These are phyloP conservation scores for Truncatella angustata DNA, from an alignment of 2,329 filamentous ascomycete genomes.

Conservation along the genomic window DNA sequence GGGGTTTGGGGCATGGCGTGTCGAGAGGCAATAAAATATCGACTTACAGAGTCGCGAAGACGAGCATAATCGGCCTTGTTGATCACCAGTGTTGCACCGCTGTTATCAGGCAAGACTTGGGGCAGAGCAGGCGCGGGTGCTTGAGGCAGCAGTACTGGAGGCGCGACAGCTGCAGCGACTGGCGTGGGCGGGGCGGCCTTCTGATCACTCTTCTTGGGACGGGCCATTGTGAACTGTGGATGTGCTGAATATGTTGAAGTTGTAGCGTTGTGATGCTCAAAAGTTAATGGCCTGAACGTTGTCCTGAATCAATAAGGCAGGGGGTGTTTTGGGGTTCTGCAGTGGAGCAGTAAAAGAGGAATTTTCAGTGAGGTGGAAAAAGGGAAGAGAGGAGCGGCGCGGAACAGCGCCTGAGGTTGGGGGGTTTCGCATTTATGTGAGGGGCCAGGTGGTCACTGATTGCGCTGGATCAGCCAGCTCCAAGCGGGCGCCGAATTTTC, in stretches of 20 bases:
- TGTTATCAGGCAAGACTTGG: slow-evolving; percentile 20
- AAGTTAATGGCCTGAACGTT: neutral
- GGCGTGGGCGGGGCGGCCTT: slow-evolving; percentile 36
- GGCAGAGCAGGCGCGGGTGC: slow-evolving; percentile 10
- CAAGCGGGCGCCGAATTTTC: slow-evolving; percentile 3
- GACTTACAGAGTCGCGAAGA: slow-evolving; percentile 77
- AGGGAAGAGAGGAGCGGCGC: slow-evolving; percentile 10
- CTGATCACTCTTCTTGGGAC: slow-evolving; percentile 37
- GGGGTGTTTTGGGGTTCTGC: slow-evolving; percentile 1
- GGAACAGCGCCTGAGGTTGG: slow-evolving; percentile 8
- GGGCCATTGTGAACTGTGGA: slow-evolving; percentile 31
- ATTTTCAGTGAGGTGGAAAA: slow-evolving; percentile 9
- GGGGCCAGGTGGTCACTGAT: slow-evolving; percentile 1
- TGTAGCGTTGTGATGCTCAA: neutral
- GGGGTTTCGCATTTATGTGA: slow-evolving; percentile 13
- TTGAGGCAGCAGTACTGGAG: slow-evolving; percentile 13
- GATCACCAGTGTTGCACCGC: slow-evolving; percentile 21
- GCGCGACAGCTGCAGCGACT: slow-evolving; percentile 29
- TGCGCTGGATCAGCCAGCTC: slow-evolving; percentile 12
- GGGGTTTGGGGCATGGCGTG: neutral
- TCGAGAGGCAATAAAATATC: neutral
- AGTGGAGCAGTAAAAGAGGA: neutral
- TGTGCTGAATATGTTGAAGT: neutral
- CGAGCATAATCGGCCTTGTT: slow-evolving; percentile 72
- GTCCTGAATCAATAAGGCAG: slow-evolving; percentile 1